Evolutionary conservation across 345 rosid species (phyloP), one percentile per base, ranked within the genome.

Genomic region (Populus tremula): DNA sequence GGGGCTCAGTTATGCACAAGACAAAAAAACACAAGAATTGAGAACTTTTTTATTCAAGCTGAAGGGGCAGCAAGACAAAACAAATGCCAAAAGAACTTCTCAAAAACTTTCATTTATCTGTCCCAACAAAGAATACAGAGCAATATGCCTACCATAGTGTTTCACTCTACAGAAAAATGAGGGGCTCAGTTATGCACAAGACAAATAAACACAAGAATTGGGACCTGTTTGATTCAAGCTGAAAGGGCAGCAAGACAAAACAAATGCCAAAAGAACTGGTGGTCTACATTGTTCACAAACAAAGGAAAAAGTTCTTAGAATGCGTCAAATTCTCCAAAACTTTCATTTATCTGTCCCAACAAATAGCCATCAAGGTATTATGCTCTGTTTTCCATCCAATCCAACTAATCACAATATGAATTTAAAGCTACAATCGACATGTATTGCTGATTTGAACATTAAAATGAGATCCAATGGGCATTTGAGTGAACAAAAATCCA

Each of bases 371-470:
- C 45, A 43, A 41, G 18, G 18, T 2, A 36, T 41, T 47, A 66
- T 29, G 33, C 49, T 45, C 13, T 18, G 65, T 67, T 76, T 27
- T 54, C 25, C 16, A 18, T 38, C 43, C 47, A 69, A 69, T 39
- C 29, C 70, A 56, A 39, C 69, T 50, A 70, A 73, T 39, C 47
- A 74, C 20, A 17, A 43, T 45, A 65, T 33, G 35, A 36, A 75
- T 78, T 59, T 73, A 20, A 65, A 23, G 70, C 63, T 29, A 63
- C 29, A 13, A 5, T 66, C 12, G 69, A 61, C 62, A 56, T 21
- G 65, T 8, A 67, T 13, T 45, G 49, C 71, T 29, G 43, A 17
- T 50, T 49, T 62, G 53, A 69, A 36, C 25, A 69, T 8, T 47
- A 38, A 63, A 50, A 53, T 27, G 67, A 72, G 23, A 73, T 69